phyloP scores from a whole-genome alignment of 2,329 filamentous ascomycete species.

The Cytospora mali region DNA sequence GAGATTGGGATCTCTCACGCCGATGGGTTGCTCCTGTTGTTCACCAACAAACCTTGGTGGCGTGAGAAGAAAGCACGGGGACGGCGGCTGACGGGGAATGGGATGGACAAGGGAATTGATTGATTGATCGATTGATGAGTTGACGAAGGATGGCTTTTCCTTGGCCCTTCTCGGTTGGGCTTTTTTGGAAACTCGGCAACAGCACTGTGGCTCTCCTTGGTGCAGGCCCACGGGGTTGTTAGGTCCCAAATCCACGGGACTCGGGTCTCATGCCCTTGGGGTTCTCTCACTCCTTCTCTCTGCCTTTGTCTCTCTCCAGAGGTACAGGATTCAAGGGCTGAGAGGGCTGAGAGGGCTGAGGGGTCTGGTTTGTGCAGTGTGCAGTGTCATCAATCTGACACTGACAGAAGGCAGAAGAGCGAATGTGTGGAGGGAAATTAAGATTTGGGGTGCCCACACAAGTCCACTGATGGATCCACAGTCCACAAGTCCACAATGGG shows the following conservation, averaged over 20 bases:
- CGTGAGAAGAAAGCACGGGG: conserved; percentile 17
- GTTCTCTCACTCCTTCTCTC: too few species aligned
- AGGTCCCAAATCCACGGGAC: not conserved
- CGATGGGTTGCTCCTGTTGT: not conserved
- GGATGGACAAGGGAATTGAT: not conserved
- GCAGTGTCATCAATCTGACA: conserved; percentile 1
- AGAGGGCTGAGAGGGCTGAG: too few species aligned
- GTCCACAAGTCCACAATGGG: not conserved
- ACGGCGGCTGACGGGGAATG: not conserved
- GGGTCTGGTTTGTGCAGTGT: too few species aligned
- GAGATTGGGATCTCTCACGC: conserved; percentile 10
- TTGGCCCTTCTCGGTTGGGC: conserved; percentile 5
- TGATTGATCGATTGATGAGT: conserved; percentile 2
- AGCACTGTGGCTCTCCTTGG: conserved; percentile 9
- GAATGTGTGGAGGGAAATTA: conserved; percentile 4
- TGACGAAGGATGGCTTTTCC: not conserved
- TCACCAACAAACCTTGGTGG: conserved; percentile 1
- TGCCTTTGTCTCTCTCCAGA: too few species aligned
- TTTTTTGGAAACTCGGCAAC: conserved; percentile 6
- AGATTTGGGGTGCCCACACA: not conserved
- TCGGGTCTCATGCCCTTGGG: not conserved
- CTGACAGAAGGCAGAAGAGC: conserved; percentile 3
- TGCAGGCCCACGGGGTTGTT: not conserved
- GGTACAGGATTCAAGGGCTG: too few species aligned
- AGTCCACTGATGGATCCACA: not conserved